A percentile compares a stretch with the other conserved stretches of the same genome.
These are phyloP conservation scores for Trichosporon sp. DNA, from an alignment of 1,284 basidiomycete genomes.

Conservation along the genomic window DNA sequence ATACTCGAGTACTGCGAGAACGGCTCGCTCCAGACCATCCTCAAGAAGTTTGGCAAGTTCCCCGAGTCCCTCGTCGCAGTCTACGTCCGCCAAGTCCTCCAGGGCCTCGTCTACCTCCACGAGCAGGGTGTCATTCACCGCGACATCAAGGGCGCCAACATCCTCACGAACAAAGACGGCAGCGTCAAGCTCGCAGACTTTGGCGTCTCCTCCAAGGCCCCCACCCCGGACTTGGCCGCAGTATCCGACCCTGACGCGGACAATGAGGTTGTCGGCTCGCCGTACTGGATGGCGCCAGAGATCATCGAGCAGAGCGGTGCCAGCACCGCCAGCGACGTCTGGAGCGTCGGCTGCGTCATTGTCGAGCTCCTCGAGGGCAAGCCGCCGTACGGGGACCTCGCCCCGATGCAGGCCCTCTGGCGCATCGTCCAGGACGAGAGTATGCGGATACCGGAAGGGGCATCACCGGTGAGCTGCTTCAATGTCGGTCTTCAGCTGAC, in stretches of 20 bases:
- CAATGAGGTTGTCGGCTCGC: conserved; percentile 89
- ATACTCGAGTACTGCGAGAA: conserved; percentile 98
- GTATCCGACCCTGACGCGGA: conserved; percentile 49
- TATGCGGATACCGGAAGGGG: conserved; percentile 90
- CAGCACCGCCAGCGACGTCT: conserved; percentile 94
- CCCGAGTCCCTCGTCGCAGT: conserved; percentile 93
- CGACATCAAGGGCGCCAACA: conserved; percentile 97
- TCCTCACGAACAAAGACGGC: conserved; percentile 97
- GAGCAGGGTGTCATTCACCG: conserved; percentile 93
- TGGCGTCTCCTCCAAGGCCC: conserved; percentile 68
- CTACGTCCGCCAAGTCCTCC: conserved; percentile 85
- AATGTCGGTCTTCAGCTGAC: background rate
- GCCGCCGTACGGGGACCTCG: conserved; percentile 90
- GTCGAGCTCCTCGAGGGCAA: conserved; percentile 94
- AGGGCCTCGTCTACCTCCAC: conserved; percentile 89
- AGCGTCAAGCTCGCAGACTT: conserved; percentile 92
- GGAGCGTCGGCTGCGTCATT: conserved; percentile 94
- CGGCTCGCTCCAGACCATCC: conserved; percentile 88
- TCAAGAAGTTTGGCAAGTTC: conserved; percentile 96
- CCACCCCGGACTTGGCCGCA: conserved; percentile 21
- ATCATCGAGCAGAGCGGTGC: conserved; percentile 96
- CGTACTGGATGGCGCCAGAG: conserved; percentile 99
- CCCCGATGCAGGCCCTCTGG: conserved; percentile 97
- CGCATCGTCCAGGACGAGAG: conserved; percentile 96
- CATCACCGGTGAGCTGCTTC: conserved; percentile 57